Evolutionary conservation across 129 eudicot genomes (phyloP).

Genomic region (Saposhnikovia divaricata): DNA sequence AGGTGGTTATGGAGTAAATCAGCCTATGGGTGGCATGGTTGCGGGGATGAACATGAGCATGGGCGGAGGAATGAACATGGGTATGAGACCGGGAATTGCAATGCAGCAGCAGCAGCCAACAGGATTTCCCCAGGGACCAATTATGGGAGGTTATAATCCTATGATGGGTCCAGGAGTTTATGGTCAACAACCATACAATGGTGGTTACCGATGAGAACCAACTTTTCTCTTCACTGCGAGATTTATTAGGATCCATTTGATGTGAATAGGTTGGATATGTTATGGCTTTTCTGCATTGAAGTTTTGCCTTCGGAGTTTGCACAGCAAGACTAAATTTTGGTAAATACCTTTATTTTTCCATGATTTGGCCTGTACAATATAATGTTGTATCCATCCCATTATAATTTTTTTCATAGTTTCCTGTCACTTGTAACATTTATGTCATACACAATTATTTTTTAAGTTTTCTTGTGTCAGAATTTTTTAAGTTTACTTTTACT

Average conservation of each 20-base stretch:
- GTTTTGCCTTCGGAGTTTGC: not conserved
- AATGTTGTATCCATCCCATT: not conserved
- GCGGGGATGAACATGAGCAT: constrained; percentile 31
- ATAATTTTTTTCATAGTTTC: not conserved
- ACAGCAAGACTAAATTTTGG: not conserved
- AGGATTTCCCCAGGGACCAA: constrained; percentile 58
- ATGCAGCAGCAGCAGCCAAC: constrained; percentile 54
- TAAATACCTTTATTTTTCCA: not conserved
- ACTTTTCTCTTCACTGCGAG: not conserved
- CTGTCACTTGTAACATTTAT: not conserved
- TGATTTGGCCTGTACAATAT: not conserved
- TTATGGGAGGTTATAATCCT: constrained; percentile 55
- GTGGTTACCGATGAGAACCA: constrained; percentile 53
- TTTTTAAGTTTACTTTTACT: no score
- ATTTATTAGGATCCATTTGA: not conserved
- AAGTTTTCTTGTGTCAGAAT: no score
- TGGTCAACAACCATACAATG: constrained; percentile 79
- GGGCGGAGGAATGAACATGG: constrained; percentile 30
- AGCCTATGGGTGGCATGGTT: constrained; percentile 29
- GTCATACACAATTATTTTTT: not conserved
- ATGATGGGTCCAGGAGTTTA: constrained; percentile 74
- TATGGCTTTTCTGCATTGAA: not conserved
- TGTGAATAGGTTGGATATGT: not conserved
- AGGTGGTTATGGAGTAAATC: constrained; percentile 36
- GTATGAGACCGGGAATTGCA: constrained; percentile 40